Evolutionary conservation across 805 yeast species (phyloP).

Genomic region (Barnettozyma pratensis): DNA sequence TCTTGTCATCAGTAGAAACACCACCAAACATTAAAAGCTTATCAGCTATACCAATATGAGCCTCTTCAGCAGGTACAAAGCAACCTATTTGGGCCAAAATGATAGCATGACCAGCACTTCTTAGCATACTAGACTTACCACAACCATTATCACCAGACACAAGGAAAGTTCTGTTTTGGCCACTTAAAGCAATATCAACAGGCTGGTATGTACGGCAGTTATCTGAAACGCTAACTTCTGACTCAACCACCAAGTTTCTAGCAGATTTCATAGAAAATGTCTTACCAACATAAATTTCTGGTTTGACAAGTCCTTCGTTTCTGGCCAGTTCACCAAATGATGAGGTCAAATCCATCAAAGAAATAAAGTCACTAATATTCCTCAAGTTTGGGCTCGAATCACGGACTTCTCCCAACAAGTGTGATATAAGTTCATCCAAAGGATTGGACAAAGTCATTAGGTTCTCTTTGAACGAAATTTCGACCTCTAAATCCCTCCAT

Average conservation of each 20-base stretch:
- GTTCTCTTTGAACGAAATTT: too few relatives aligned
- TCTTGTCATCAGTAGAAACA: too few relatives aligned
- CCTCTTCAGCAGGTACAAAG: neutral
- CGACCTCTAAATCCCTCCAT: too few relatives aligned
- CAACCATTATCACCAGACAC: neutral
- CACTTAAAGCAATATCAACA: too few relatives aligned
- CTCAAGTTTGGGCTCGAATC: too few relatives aligned
- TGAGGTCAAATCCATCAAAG: neutral
- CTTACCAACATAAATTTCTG: neutral
- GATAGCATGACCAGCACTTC: neutral
- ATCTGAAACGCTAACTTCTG: too few relatives aligned
- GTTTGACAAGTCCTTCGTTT: neutral
- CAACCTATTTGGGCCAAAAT: neutral
- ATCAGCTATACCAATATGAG: neutral
- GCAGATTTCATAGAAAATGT: neutral
- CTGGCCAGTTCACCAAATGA: neutral
- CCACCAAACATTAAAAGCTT: neutral
- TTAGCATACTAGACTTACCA: neutral
- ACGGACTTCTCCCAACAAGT: too few relatives aligned
- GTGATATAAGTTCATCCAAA: too few relatives aligned
- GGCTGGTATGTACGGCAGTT: too few relatives aligned
- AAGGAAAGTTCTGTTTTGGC: neutral
- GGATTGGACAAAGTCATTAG: too few relatives aligned
- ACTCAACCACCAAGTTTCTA: too few relatives aligned
- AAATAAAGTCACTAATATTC: neutral